phyloP scores from a whole-genome alignment of 1,139 yeast species.

The Taphrina confusa region DNA sequence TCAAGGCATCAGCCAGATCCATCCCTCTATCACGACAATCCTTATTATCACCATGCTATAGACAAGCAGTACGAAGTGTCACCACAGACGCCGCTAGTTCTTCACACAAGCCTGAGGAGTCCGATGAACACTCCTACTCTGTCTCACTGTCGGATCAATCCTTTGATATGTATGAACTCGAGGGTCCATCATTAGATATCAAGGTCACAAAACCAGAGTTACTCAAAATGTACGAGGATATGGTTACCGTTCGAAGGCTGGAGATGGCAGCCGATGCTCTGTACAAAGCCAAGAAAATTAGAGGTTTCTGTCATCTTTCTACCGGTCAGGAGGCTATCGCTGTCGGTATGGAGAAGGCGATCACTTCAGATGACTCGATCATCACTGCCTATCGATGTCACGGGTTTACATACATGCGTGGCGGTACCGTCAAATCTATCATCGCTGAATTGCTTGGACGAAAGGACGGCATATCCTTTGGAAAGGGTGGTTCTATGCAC shows the following conservation, averaged over 20 bases:
- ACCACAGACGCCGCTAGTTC: conserved; percentile 37
- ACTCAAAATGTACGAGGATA: conserved; percentile 93
- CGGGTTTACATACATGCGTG: conserved; percentile 92
- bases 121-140: conserved; percentile 42
- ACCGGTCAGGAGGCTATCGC: conserved; percentile 99
- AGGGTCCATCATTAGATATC: conserved; percentile 60
- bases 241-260: conserved; percentile 66
- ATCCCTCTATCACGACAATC: conserved; percentile 3
- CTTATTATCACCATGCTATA: not conserved
- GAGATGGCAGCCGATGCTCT: conserved; percentile 99
- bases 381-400: conserved; percentile 98
- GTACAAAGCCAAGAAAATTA: conserved; percentile 95
- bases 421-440: conserved; percentile 84
- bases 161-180: conserved; percentile 83
- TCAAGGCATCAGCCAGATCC: not conserved
- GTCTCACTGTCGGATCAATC: conserved; percentile 71
- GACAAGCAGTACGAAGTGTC: conserved; percentile 26
- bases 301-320: conserved; percentile 98
- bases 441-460: conserved; percentile 96
- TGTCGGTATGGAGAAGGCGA: conserved; percentile 95
- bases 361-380: conserved; percentile 76
- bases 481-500: conserved; percentile 99
- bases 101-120: conserved; percentile 36
- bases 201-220: conserved; percentile 77
- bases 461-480: conserved; percentile 90